phyloP scores from a whole-genome alignment of 2,329 filamentous ascomycete species.

The Colletotrichum sp. region DNA sequence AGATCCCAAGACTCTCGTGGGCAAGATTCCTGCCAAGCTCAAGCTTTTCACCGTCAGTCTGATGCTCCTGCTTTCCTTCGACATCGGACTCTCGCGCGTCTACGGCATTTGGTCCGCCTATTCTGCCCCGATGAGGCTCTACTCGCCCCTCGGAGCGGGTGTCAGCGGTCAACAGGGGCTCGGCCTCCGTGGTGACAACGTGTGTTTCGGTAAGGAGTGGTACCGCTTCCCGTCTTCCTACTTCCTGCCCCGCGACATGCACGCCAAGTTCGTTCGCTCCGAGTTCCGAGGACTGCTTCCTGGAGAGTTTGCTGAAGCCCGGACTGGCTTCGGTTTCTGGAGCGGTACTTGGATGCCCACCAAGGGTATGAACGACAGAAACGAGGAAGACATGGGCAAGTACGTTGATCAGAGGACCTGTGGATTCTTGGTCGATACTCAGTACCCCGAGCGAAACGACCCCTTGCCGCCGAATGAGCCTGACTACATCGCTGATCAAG shows the following conservation, averaged over 20 bases:
- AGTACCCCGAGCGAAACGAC: constrained; percentile 65
- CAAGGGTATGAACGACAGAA: constrained; percentile 88
- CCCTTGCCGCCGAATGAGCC: constrained; percentile 72
- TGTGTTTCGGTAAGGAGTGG: constrained; percentile 97
- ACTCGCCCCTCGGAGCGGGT: constrained; percentile 66
- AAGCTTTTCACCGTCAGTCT: constrained; percentile 69
- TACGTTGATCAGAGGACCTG: constrained; percentile 81
- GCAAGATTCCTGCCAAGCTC: constrained; percentile 75
- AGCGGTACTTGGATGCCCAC: constrained; percentile 85
- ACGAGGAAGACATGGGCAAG: constrained; percentile 85
- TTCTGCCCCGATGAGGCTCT: constrained; percentile 76
- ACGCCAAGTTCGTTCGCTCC: constrained; percentile 87
- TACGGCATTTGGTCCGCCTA: constrained; percentile 82
- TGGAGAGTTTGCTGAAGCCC: constrained; percentile 83
- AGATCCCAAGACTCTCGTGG: constrained; percentile 68
- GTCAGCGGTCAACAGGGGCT: constrained; percentile 49
- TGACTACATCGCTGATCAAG: constrained; percentile 73
- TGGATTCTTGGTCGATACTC: constrained; percentile 85
- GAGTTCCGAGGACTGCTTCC: constrained; percentile 89
- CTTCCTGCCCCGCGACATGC: constrained; percentile 82
- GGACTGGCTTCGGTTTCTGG: constrained; percentile 72
- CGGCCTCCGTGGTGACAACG: constrained; percentile 65
- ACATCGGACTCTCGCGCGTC: constrained; percentile 72
- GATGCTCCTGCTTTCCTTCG: constrained; percentile 66
- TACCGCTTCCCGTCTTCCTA: constrained; percentile 96